phyloP scores from a whole-genome alignment of 805 yeast genomes.

The Kockiozyma suomiensis region DNA sequence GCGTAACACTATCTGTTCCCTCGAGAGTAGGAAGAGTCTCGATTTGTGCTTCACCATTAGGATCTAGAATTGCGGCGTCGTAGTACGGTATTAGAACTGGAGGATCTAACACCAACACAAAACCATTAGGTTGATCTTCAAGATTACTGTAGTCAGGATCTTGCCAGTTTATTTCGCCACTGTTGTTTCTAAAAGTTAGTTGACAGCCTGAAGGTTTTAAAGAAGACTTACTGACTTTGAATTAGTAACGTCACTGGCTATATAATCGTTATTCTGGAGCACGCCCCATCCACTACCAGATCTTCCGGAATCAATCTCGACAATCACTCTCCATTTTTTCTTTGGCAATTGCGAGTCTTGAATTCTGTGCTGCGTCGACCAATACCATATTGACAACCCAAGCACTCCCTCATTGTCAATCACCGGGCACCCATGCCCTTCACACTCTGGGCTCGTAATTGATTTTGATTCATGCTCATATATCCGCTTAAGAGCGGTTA shows the following conservation, averaged over 20 bases:
- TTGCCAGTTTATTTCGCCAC: conserved; percentile 23
- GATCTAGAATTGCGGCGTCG: conserved; percentile 31
- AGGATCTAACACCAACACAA: conserved; percentile 42
- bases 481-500: conserved; percentile 36
- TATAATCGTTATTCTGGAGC: conserved; percentile 24
- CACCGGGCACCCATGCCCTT: conserved; percentile 39
- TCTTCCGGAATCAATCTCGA: conserved; percentile 14
- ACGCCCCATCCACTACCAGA: conserved; percentile 27
- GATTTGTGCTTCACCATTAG: conserved; percentile 20
- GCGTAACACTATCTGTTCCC: background rate
- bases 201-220: background rate
- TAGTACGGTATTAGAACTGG: conserved; percentile 38
- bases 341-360: background rate
- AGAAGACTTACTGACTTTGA: background rate
- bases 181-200: background rate
- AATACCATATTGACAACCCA: conserved; percentile 44
- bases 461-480: conserved; percentile 7
- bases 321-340: conserved; percentile 16
- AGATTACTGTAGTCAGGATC: conserved; percentile 34
- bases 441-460: conserved; percentile 15
- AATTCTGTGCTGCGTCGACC: conserved; percentile 29
- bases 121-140: conserved; percentile 38
- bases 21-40: conserved; percentile 13
- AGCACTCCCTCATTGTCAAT: conserved; percentile 40
- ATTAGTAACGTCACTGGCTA: conserved; percentile 13